These are phyloP conservation scores for Rhododendron ovatum DNA, from an alignment of 148 eudicot species.

Conservation along the genomic window DNA sequence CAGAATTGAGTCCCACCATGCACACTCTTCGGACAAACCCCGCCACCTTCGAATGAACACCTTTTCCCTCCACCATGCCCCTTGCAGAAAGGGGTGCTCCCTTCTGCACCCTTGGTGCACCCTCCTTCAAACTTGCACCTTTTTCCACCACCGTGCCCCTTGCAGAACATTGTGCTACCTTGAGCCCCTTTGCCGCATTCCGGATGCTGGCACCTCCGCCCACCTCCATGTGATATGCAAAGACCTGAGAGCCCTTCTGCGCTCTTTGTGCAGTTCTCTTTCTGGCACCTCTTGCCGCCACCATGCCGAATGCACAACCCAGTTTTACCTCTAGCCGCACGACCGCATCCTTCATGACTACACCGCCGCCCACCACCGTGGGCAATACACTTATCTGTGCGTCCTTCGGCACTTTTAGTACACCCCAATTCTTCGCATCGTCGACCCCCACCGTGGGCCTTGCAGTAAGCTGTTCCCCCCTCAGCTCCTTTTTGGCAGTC, in stretches of 20 bases:
- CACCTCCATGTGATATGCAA: conserved; percentile 97
- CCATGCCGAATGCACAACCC: conserved; percentile 96
- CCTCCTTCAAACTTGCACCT: conserved; percentile 62
- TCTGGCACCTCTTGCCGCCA: conserved; percentile 94
- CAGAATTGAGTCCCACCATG: conserved; percentile 94
- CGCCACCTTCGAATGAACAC: conserved; percentile 68
- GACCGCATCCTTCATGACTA: conserved; percentile 71
- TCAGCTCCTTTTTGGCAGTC: conserved; percentile 98
- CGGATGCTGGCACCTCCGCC: conserved; percentile 82
- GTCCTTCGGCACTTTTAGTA: conserved; percentile 92
- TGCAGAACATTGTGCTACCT: conserved; percentile 96
- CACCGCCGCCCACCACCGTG: conserved; percentile 96
- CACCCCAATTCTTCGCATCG: conserved; percentile 84
- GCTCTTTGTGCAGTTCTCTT: conserved; percentile 76
- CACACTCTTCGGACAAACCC: conserved; percentile 84
- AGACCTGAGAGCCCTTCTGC: conserved; percentile 97
- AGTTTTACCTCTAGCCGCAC: conserved; percentile 90
- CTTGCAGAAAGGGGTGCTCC: conserved; percentile 90
- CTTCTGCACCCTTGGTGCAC: conserved; percentile 94
- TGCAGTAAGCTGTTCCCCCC: conserved; percentile 94
- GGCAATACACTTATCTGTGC: conserved; percentile 87
- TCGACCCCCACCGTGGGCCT: conserved; percentile 98
- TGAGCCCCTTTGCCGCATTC: conserved; percentile 89
- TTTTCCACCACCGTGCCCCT: conserved; percentile 98
- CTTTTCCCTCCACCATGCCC: conserved; percentile 99